These are phyloP conservation scores for Epichloe glyceriae DNA, from an alignment of 2,329 filamentous ascomycete species.

Conservation along the genomic window DNA sequence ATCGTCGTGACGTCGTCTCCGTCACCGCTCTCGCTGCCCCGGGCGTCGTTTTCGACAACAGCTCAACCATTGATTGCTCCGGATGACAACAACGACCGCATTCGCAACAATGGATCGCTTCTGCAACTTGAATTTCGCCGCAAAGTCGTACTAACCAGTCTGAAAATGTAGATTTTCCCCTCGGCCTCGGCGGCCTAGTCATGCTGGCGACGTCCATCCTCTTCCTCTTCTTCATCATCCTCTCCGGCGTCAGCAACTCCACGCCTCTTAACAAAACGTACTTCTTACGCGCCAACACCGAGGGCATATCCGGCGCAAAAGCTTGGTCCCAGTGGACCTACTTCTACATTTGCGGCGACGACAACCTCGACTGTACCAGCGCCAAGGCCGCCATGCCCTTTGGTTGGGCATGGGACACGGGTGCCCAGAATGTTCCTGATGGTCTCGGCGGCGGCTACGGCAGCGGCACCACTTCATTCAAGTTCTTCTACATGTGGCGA, in stretches of 20 bases:
- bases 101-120: too few species aligned
- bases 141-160: not conserved
- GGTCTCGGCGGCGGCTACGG: slow-evolving; percentile 38
- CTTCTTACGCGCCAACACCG: slow-evolving; percentile 72
- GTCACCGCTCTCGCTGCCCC: too few species aligned
- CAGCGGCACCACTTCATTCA: slow-evolving; percentile 38
- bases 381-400: slow-evolving; percentile 52
- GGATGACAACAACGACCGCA: too few species aligned
- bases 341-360: slow-evolving; percentile 65
- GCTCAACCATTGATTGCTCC: too few species aligned
- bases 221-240: slow-evolving; percentile 46
- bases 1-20: too few species aligned
- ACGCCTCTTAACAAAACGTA: slow-evolving; percentile 60
- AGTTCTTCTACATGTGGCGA: slow-evolving; percentile 74
- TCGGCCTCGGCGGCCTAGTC: slow-evolving; percentile 31
- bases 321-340: slow-evolving; percentile 73
- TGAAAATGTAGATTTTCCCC: slow-evolving; percentile 21
- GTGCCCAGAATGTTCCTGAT: slow-evolving; percentile 30
- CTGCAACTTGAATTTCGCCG: not conserved
- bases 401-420: slow-evolving; percentile 53
- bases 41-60: too few species aligned
- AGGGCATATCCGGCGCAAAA: slow-evolving; percentile 56
- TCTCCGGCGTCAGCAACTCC: slow-evolving; percentile 37
- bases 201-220: slow-evolving; percentile 39
- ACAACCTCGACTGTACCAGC: slow-evolving; percentile 50